A percentile compares a stretch with the other conserved stretches of the same genome.
phyloP scores from a whole-genome alignment of 1,139 yeast genomes.

The Kodamaea sp. region DNA sequence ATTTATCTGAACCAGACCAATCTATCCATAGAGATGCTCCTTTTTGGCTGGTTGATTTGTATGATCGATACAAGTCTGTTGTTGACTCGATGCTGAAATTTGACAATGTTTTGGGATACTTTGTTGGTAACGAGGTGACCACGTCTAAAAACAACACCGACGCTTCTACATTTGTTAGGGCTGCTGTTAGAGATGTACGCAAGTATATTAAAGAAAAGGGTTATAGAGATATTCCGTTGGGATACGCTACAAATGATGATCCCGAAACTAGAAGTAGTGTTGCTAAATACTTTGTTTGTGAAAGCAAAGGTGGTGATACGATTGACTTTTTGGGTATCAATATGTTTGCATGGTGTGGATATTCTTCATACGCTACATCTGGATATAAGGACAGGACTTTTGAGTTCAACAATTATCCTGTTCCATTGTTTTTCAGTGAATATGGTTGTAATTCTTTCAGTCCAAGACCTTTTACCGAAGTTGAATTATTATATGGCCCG shows the following conservation, averaged over 20 bases:
- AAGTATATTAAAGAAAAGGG: conserved; percentile 38
- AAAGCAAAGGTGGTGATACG: conserved; percentile 23
- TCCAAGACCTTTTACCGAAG: conserved; percentile 56
- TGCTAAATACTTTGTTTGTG: conserved; percentile 51
- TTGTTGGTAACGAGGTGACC: conserved; percentile 63
- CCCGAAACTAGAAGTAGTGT: conserved; percentile 43
- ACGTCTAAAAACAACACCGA: conserved; percentile 45
- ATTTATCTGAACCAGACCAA: conserved; percentile 50
- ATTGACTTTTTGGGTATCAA: conserved; percentile 58
- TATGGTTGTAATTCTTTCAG: conserved; percentile 54
- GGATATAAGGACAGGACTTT: conserved; percentile 55
- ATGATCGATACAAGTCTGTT: conserved; percentile 42
- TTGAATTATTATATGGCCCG: conserved; percentile 35
- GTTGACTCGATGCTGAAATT: conserved; percentile 49
- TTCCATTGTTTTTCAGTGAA: conserved; percentile 61
- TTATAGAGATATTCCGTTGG: conserved; percentile 55
- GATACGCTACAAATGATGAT: conserved; percentile 61
- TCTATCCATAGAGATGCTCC: conserved; percentile 52
- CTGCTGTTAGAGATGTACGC: conserved; percentile 58
- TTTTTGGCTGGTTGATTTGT: conserved; percentile 40
- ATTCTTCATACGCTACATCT: conserved; percentile 51
- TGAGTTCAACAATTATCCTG: conserved; percentile 43
- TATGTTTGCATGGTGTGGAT: conserved; percentile 70
- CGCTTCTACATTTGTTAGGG: conserved; percentile 60
- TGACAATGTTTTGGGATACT: conserved; percentile 51